Conservation (phyloP, 2,329 filamentous ascomycete genomes). For the Chrysosporium queenslandicum region DNA sequence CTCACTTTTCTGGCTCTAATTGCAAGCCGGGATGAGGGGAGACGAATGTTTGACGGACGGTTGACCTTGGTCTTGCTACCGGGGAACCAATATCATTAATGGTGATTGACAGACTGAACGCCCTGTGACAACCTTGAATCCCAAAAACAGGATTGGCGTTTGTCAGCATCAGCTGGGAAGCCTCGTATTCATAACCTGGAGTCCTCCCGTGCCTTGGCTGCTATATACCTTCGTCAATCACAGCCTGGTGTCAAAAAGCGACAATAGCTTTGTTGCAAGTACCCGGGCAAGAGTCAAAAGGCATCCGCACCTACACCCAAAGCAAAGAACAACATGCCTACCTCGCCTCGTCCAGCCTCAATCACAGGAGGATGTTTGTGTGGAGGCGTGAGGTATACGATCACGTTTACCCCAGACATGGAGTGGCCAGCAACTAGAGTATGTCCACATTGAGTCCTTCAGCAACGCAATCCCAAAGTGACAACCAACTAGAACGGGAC, state of each 20-base stretch:
- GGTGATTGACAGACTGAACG: no score
- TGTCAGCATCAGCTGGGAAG: not conserved
- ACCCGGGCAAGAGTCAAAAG: no score
- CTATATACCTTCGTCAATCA: no score
- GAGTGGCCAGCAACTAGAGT: constrained; percentile 2
- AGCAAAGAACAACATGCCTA: not conserved
- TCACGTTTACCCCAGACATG: constrained; percentile 1
- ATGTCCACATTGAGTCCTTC: not conserved
- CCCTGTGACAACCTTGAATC: not conserved
- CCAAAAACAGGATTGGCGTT: not conserved
- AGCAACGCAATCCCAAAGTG: not conserved
- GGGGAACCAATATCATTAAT: no score
- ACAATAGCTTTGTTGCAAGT: no score
- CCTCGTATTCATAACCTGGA: not conserved
- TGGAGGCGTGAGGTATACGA: not conserved
- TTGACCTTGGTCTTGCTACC: no score
- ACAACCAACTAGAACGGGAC: not conserved
- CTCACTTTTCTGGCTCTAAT: no score
- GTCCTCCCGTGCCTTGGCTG: no score
- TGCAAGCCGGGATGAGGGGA: no score
- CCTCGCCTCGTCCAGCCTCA: not conserved
- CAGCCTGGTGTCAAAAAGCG: no score
- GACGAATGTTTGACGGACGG: no score
- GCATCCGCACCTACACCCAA: no score
- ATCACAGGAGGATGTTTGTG: constrained; percentile 5